phyloP scores from a whole-genome alignment of 176 grass and related monocot species.

The Eremochloa ophiuroides region DNA sequence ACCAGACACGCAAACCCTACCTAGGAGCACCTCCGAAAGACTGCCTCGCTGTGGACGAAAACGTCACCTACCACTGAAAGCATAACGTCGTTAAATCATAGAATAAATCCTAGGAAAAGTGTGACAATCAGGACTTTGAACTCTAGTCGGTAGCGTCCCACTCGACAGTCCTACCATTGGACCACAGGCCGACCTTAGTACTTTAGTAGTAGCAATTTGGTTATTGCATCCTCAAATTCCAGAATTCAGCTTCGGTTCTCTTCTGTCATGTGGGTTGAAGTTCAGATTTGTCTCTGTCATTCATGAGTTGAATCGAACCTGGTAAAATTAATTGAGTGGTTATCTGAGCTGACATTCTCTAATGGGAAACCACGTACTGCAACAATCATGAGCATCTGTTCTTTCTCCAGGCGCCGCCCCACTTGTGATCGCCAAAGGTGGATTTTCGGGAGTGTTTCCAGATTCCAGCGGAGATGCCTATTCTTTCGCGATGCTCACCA shows the following conservation, averaged over 20 bases:
- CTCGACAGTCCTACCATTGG: too few relatives aligned
- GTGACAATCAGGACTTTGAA: too few relatives aligned
- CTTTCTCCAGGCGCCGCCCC: constrained; percentile 33
- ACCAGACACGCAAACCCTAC: too few relatives aligned
- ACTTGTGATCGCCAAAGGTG: constrained; percentile 62
- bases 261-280: neutral
- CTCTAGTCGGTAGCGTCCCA: too few relatives aligned
- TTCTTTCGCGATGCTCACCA: neutral
- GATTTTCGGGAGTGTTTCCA: constrained; percentile 77
- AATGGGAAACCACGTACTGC: neutral
- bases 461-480: constrained; percentile 59
- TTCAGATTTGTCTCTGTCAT: neutral
- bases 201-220: neutral
- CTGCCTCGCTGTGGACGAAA: too few relatives aligned
- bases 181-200: too few relatives aligned
- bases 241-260: neutral
- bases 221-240: neutral
- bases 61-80: too few relatives aligned
- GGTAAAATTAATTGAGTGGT: neutral
- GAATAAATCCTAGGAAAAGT: too few relatives aligned
- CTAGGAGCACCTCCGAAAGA: too few relatives aligned
- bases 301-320: neutral
- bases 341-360: neutral
- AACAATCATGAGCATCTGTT: neutral
- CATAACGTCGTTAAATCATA: too few relatives aligned